Conservation (phyloP, 805 yeast genomes). For the Middelhovenomyces tepae region DNA sequence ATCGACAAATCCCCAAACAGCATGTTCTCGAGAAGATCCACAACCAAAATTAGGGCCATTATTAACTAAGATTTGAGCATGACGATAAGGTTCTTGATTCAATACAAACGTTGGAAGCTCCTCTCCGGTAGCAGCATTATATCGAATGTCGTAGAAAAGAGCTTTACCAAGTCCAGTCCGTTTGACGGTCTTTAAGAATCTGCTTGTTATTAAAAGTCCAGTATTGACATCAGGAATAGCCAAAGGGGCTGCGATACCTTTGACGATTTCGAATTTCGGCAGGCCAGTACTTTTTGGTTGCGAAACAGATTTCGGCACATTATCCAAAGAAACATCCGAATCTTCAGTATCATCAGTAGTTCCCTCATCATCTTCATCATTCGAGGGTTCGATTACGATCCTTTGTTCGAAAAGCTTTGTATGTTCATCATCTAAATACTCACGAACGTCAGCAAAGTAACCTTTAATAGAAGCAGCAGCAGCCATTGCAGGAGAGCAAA, state of each 20-base stretch:
- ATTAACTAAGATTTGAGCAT: conserved; percentile 71
- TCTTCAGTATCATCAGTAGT: no score
- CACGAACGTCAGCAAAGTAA: conserved; percentile 79
- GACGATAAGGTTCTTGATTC: conserved; percentile 69
- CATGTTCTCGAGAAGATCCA: conserved; percentile 96
- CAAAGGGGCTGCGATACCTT: conserved; percentile 83
- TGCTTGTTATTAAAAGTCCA: conserved; percentile 95
- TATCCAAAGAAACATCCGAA: no score
- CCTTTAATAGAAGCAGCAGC: conserved; percentile 96
- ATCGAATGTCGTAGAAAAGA: conserved; percentile 81
- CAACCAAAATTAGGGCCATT: conserved; percentile 95
- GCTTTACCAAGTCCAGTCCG: conserved; percentile 85
- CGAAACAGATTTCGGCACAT: no score
- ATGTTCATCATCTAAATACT: conserved; percentile 56
- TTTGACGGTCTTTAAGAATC: conserved; percentile 89
- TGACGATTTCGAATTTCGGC: conserved; percentile 62
- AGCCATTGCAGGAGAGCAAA: conserved; percentile 98
- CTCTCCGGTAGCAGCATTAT: conserved; percentile 42
- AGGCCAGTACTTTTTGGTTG: no score
- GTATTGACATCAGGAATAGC: conserved; percentile 92
- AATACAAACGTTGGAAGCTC: conserved; percentile 74
- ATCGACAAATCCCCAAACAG: conserved; percentile 96
- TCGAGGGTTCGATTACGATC: no score
- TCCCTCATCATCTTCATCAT: no score
- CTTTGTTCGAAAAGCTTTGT: no score